phyloP scores from a whole-genome alignment of 441 rosid species.

The Syzygium syzygioides region DNA sequence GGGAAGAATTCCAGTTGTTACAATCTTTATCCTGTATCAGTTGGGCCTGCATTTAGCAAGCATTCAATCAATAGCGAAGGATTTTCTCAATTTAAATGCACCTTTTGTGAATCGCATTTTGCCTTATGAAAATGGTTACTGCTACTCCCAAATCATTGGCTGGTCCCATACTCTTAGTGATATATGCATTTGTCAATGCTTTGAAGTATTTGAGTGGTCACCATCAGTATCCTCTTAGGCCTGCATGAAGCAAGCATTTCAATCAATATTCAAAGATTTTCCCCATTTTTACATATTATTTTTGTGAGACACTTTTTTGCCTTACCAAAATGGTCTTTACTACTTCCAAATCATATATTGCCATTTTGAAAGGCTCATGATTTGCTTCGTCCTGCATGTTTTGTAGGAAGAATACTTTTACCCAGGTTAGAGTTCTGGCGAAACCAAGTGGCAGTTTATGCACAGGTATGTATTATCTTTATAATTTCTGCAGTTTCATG shows the following conservation, averaged over 20 bases:
- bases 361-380: background rate
- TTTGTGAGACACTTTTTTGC: background rate
- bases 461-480: background rate
- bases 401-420: constrained; percentile 5
- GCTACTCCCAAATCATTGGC: background rate
- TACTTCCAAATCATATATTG: background rate
- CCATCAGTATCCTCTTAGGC: background rate
- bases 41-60: background rate
- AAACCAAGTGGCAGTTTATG: constrained; percentile 6
- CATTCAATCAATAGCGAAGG: background rate
- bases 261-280: background rate
- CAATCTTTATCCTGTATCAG: background rate
- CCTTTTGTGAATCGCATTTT: background rate
- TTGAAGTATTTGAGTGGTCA: background rate
- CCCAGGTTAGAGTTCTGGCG: constrained; percentile 9
- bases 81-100: background rate
- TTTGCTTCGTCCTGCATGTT: background rate
- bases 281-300: background rate
- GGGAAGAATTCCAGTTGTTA: background rate
- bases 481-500: background rate
- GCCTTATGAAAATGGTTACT: background rate
- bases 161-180: background rate
- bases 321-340: background rate
- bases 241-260: background rate
- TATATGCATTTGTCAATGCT: background rate